phyloP scores from a whole-genome alignment of 331 rosid species.

The Rosa hybrid region DNA sequence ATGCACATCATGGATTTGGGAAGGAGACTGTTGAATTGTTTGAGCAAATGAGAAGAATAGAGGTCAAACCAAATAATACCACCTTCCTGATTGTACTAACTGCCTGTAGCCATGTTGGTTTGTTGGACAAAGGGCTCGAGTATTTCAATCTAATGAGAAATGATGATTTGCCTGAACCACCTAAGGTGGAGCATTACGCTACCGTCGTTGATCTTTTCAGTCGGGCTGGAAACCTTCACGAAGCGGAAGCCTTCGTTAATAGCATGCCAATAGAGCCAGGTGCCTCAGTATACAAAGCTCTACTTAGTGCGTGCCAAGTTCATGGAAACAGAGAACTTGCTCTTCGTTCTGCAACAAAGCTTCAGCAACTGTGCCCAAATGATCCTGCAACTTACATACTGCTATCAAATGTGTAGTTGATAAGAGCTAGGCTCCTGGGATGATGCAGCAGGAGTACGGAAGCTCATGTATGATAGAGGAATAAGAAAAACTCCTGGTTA shows the following conservation, averaged over 20 bases:
- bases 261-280: slow-evolving; percentile 41
- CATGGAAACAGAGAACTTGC: slow-evolving; percentile 52
- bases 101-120: slow-evolving; percentile 54
- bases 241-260: slow-evolving; percentile 49
- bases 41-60: slow-evolving; percentile 40
- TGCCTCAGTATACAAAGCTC: slow-evolving; percentile 41
- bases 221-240: slow-evolving; percentile 46
- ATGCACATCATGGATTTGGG: slow-evolving; percentile 46
- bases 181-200: slow-evolving; percentile 48
- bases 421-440: slow-evolving; percentile 39
- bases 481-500: slow-evolving; percentile 38
- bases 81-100: slow-evolving; percentile 50
- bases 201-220: slow-evolving; percentile 46
- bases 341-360: slow-evolving; percentile 30
- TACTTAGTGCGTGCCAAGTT: slow-evolving; percentile 44
- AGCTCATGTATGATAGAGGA: slow-evolving; percentile 45
- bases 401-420: slow-evolving; percentile 38
- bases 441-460: slow-evolving; percentile 46
- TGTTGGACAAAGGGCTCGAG: slow-evolving; percentile 44
- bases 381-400: slow-evolving; percentile 48
- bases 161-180: slow-evolving; percentile 29
- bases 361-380: slow-evolving; percentile 40
- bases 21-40: slow-evolving; percentile 43
- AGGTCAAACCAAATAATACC: slow-evolving; percentile 37
- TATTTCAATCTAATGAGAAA: slow-evolving; percentile 45